Evolutionary conservation across 2,329 filamentous ascomycete species (phyloP).

Genomic region (Rhynchosporium graminicola): DNA sequence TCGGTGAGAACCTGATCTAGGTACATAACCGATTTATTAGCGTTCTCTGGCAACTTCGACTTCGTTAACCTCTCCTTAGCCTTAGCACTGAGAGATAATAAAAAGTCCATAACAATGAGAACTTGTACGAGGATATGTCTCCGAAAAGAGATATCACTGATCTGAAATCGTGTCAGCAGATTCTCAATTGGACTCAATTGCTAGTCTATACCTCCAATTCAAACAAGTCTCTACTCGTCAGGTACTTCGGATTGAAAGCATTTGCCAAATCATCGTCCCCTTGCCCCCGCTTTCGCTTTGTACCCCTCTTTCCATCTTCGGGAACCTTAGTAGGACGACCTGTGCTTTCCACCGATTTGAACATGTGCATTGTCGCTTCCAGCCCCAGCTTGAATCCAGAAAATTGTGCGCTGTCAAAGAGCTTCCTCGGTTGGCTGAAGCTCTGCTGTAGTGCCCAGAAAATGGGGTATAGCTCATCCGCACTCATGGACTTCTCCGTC

Average conservation of each 20-base stretch:
- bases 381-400: conserved; percentile 62
- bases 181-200: conserved; percentile 10
- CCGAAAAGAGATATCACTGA: conserved; percentile 91
- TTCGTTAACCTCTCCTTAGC: conserved; percentile 77
- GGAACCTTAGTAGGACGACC: conserved; percentile 52
- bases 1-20: conserved; percentile 72
- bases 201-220: conserved; percentile 73
- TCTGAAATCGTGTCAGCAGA: conserved; percentile 50
- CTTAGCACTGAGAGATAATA: conserved; percentile 82
- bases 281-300: conserved; percentile 69
- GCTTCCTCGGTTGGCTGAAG: conserved; percentile 84
- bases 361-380: conserved; percentile 67
- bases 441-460: conserved; percentile 94
- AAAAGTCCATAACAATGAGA: conserved; percentile 90
- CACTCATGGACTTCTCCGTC: conserved; percentile 57
- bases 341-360: conserved; percentile 65
- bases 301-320: conserved; percentile 64
- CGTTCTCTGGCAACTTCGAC: conserved; percentile 57
- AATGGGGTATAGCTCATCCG: conserved; percentile 78
- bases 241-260: conserved; percentile 94
- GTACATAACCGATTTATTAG: conserved; percentile 83
- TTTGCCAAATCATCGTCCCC: conserved; percentile 64
- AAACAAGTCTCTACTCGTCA: conserved; percentile 96
- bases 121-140: conserved; percentile 94
- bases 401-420: conserved; percentile 75